These are phyloP conservation scores for Crithidia sp. DNA, from an alignment of 208 protist genomes.

Conservation along the genomic window DNA sequence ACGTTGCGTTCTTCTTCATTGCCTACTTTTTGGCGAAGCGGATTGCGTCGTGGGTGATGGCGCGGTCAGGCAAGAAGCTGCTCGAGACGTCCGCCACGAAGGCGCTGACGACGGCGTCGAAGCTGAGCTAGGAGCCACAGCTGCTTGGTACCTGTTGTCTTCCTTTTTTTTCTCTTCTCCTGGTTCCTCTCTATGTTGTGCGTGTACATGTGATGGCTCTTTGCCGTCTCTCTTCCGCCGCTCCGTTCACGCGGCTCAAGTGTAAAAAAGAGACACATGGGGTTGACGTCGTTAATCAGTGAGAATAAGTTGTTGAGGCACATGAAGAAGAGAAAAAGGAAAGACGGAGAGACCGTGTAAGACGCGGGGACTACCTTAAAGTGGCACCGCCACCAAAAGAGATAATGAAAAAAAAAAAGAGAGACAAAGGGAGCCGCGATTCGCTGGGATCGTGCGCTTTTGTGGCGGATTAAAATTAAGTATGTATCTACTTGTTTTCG, in stretches of 20 bases:
- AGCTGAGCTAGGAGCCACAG: constrained; percentile 13
- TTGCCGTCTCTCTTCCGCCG: no score
- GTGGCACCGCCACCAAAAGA: no score
- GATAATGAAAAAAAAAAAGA: neutral
- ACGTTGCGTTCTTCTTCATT: constrained; percentile 38
- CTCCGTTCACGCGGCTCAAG: no score
- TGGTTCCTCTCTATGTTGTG: no score
- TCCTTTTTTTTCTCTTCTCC: constrained; percentile 4
- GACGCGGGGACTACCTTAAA: neutral
- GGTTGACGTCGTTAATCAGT: no score
- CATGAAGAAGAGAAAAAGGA: neutral
- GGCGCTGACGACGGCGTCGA: constrained; percentile 8
- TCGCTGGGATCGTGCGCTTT: neutral
- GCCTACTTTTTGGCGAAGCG: constrained; percentile 48
- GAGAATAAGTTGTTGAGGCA: neutral
- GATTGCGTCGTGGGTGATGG: constrained; percentile 25
- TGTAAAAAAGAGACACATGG: no score
- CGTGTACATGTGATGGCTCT: no score
- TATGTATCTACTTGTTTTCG: neutral
- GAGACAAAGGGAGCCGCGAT: neutral
- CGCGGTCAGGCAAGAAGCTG: constrained; percentile 19
- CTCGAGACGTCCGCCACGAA: constrained; percentile 16
- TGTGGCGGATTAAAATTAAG: neutral
- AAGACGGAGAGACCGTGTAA: neutral
- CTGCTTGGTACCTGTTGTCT: neutral